These are phyloP conservation scores for Funneliformis mosseae DNA, from an alignment of 192 early-diverging fungal species.

Conservation along the genomic window DNA sequence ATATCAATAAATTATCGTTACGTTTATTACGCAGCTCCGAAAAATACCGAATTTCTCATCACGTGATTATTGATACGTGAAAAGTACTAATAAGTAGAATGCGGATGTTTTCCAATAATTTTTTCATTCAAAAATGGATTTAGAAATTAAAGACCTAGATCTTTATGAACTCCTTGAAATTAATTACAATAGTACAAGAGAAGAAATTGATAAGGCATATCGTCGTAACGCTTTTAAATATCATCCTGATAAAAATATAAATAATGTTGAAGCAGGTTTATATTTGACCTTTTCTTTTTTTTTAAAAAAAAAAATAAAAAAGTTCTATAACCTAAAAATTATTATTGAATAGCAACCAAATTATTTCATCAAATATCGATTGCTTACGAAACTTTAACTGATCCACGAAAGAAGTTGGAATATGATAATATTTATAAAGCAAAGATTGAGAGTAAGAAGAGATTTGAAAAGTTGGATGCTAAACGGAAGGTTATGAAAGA, in stretches of 20 bases:
- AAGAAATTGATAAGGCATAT: constrained; percentile 56
- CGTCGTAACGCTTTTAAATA: constrained; percentile 69
- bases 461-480: constrained; percentile 43
- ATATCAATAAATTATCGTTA: too few species aligned
- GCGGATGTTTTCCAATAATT: too few species aligned
- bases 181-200: constrained; percentile 41
- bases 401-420: constrained; percentile 38
- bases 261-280: constrained; percentile 58
- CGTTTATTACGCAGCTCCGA: too few species aligned
- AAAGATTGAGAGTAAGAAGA: constrained; percentile 42
- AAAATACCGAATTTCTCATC: too few species aligned
- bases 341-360: constrained; percentile 29
- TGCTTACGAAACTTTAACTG: constrained; percentile 43
- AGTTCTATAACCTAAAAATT: constrained; percentile 27
- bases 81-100: too few species aligned
- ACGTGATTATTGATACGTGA: too few species aligned
- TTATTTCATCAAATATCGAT: constrained; percentile 41
- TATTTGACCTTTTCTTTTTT: constrained; percentile 10
- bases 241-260: constrained; percentile 89
- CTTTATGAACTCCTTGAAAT: constrained; percentile 54
- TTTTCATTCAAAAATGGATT: too few species aligned
- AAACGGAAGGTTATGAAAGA: constrained; percentile 44
- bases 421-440: constrained; percentile 47
- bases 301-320: background rate
- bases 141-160: constrained; percentile 41